These are phyloP conservation scores for Meripilus lineatus DNA, from an alignment of 1,284 basidiomycete species.

Conservation along the genomic window DNA sequence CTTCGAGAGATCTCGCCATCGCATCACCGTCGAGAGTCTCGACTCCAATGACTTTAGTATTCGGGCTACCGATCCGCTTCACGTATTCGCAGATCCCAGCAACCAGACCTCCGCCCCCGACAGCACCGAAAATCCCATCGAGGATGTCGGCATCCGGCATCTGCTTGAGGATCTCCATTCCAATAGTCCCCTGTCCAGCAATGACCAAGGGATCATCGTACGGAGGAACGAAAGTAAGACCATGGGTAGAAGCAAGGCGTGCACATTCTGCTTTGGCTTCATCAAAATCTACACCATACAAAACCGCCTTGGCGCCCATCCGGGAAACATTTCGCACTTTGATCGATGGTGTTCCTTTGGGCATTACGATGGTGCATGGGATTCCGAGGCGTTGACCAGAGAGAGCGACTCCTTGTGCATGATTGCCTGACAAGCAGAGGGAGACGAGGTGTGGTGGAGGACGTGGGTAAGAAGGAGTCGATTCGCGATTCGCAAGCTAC, in stretches of 20 bases:
- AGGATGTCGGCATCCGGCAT: constrained; percentile 68
- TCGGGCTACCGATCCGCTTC: constrained; percentile 88
- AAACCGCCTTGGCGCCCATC: constrained; percentile 90
- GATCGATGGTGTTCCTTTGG: constrained; percentile 91
- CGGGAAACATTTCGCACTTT: constrained; percentile 94
- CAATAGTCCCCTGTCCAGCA: constrained; percentile 95
- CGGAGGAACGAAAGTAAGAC: constrained; percentile 90
- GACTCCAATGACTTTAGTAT: constrained; percentile 84
- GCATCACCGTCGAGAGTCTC: constrained; percentile 97
- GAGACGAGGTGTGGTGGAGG: background rate
- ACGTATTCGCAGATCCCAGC: constrained; percentile 91
- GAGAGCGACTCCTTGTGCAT: constrained; percentile 97
- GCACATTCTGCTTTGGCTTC: constrained; percentile 95
- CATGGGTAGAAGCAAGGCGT: constrained; percentile 73
- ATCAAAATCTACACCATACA: constrained; percentile 93
- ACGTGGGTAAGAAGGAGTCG: constrained; percentile 10
- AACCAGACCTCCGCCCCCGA: constrained; percentile 92
- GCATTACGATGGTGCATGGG: constrained; percentile 99
- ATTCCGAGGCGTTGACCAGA: constrained; percentile 85
- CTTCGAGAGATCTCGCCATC: constrained; percentile 76
- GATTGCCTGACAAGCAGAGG: constrained; percentile 71
- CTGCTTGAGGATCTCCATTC: constrained; percentile 92
- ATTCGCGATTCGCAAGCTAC: constrained; percentile 29
- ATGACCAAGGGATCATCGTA: constrained; percentile 98
- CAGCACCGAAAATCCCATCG: constrained; percentile 85